These are phyloP conservation scores for Emericellopsis terricola DNA, from an alignment of 495 filamentous ascomycete species.

Conservation along the genomic window DNA sequence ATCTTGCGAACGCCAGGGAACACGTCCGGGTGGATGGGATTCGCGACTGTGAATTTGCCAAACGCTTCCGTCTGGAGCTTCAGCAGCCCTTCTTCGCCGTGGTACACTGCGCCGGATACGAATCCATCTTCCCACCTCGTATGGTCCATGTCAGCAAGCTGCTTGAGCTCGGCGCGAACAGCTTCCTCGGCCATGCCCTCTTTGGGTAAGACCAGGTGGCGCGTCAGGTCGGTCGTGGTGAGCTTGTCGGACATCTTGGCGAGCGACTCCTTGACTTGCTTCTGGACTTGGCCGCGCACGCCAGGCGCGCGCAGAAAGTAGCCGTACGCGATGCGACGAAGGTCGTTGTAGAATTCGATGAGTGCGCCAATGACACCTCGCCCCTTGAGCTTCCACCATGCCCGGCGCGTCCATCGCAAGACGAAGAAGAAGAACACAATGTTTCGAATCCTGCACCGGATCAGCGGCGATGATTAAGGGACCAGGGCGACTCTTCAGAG, in stretches of 20 bases:
- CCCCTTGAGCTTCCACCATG: constrained; percentile 67
- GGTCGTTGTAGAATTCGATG: constrained; percentile 46
- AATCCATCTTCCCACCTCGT: constrained; percentile 91
- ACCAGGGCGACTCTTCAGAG: constrained; percentile 4
- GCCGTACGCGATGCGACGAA: constrained; percentile 59
- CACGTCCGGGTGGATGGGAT: constrained; percentile 97
- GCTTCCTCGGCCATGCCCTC: constrained; percentile 72
- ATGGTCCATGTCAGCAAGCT: constrained; percentile 72
- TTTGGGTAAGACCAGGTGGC: constrained; percentile 62
- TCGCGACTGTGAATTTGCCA: constrained; percentile 83
- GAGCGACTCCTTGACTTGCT: constrained; percentile 59
- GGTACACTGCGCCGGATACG: constrained; percentile 92
- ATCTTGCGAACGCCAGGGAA: constrained; percentile 98
- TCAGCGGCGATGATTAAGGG: not conserved
- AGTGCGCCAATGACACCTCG: constrained; percentile 72
- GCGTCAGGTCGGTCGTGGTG: constrained; percentile 51
- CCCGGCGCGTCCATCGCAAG: constrained; percentile 68
- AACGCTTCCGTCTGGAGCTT: constrained; percentile 84
- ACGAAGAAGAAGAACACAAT: constrained; percentile 82
- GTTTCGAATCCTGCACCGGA: constrained; percentile 50
- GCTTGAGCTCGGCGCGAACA: constrained; percentile 61
- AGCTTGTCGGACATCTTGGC: constrained; percentile 66
- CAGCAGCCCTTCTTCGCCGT: constrained; percentile 71
- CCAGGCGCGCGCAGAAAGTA: constrained; percentile 74
- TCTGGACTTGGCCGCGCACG: constrained; percentile 63